phyloP scores from a whole-genome alignment of 2,329 filamentous ascomycete species.

The Byssochlamys sp. region DNA sequence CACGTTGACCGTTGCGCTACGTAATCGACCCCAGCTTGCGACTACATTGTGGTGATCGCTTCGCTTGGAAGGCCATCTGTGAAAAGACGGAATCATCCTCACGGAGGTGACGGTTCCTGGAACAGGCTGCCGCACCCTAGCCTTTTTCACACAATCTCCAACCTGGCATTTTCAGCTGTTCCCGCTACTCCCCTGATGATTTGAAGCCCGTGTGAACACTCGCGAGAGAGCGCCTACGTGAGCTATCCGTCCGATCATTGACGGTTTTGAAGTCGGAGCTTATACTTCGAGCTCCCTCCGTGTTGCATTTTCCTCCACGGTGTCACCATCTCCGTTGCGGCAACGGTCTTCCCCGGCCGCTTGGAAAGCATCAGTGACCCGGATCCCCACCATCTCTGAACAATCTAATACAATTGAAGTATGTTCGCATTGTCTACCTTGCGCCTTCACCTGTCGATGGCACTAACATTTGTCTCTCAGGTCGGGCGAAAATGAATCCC shows the following conservation, averaged over 20 bases:
- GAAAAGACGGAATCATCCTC: background rate
- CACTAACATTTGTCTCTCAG: background rate
- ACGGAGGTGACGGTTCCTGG: background rate
- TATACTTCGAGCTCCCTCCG: background rate
- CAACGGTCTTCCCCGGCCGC: background rate
- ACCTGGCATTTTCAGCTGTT: background rate
- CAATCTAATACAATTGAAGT: background rate
- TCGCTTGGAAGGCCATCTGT: background rate
- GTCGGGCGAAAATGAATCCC: conserved; percentile 27
- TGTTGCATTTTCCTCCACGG: background rate
- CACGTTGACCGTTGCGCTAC: background rate
- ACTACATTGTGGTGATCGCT: background rate
- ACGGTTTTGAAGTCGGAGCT: background rate
- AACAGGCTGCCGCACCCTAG: background rate
- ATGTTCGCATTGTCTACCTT: background rate
- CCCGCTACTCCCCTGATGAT: background rate
- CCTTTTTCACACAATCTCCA: background rate
- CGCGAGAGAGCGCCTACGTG: background rate
- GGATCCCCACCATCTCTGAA: background rate
- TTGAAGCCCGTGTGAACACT: background rate
- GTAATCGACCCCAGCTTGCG: background rate
- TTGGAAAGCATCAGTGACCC: background rate
- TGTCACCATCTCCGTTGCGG: background rate
- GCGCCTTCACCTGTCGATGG: background rate
- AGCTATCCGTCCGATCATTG: background rate